Percentiles rank a stretch among this genome's conserved stretches.
Evolutionary conservation across 441 rosid genomes (phyloP).

Genomic region (Corymbia citriodora): DNA sequence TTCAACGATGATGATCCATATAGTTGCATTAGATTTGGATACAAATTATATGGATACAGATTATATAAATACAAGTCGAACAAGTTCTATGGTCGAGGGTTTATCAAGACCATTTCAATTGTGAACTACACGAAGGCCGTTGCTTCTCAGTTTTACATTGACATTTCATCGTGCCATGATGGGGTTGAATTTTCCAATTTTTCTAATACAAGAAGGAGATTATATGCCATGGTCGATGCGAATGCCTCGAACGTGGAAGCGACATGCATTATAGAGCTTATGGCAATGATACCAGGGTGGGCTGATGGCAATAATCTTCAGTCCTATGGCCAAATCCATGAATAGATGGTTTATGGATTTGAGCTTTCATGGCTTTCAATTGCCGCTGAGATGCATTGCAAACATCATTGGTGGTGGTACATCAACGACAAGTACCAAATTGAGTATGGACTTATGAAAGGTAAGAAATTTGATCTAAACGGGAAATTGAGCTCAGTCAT

Average conservation of each 20-base stretch:
- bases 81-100: too few species aligned
- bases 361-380: not conserved
- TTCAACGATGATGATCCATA: too few species aligned
- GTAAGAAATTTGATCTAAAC: not conserved
- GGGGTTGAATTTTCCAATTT: not conserved
- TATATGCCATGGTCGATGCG: too few species aligned
- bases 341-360: not conserved
- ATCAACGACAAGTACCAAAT: too few species aligned
- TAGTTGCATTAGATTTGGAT: too few species aligned
- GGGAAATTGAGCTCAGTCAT: too few species aligned
- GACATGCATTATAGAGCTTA: not conserved
- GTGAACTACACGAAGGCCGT: not conserved
- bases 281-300: not conserved
- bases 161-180: not conserved
- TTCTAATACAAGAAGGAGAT: not conserved
- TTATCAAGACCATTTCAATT: too few species aligned
- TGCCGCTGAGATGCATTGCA: too few species aligned
- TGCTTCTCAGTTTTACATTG: fast-evolving
- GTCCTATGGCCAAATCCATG: not conserved
- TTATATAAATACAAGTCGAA: too few species aligned
- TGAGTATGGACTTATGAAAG: fast-evolving
- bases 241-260: not conserved
- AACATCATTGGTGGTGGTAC: too few species aligned
- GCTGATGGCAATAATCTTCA: not conserved
- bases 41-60: too few species aligned